Conservation (phyloP, 148 eudicot genomes). For the Cornus florida region DNA sequence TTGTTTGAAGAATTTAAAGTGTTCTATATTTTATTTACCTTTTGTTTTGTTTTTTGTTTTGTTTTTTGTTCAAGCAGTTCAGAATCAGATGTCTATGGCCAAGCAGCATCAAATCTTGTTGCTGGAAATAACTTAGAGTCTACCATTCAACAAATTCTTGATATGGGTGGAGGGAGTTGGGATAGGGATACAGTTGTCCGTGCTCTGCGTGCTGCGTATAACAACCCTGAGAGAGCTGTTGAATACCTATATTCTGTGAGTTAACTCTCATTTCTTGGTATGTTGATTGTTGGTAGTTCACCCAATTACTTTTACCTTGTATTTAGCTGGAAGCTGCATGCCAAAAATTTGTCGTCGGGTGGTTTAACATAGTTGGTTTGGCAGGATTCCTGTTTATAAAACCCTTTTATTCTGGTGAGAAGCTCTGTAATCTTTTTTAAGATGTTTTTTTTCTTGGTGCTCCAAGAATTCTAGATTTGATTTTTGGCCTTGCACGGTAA, state of each 20-base stretch:
- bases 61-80: slow-evolving; percentile 28
- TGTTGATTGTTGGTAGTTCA: slow-evolving; percentile 7
- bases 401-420: not conserved
- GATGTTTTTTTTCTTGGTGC: not conserved
- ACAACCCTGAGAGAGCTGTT: slow-evolving; percentile 94
- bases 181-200: slow-evolving; percentile 81
- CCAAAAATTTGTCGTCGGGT: not conserved
- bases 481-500: not conserved
- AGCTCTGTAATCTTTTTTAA: not conserved
- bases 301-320: not conserved
- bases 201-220: slow-evolving; percentile 84
- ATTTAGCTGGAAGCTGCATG: slow-evolving; percentile 1
- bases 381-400: not conserved
- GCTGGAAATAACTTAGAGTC: slow-evolving; percentile 69
- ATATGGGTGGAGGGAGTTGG: slow-evolving; percentile 97
- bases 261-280: slow-evolving; percentile 7
- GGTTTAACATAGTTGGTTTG: not conserved
- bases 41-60: not conserved
- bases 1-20: not conserved
- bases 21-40: not conserved
- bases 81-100: slow-evolving; percentile 64
- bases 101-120: slow-evolving; percentile 85
- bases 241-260: slow-evolving; percentile 85
- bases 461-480: not conserved
- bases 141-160: slow-evolving; percentile 77